These are phyloP conservation scores for Sorghum bicolor DNA, from an alignment of 176 grass and related monocot species.

Conservation along the genomic window DNA sequence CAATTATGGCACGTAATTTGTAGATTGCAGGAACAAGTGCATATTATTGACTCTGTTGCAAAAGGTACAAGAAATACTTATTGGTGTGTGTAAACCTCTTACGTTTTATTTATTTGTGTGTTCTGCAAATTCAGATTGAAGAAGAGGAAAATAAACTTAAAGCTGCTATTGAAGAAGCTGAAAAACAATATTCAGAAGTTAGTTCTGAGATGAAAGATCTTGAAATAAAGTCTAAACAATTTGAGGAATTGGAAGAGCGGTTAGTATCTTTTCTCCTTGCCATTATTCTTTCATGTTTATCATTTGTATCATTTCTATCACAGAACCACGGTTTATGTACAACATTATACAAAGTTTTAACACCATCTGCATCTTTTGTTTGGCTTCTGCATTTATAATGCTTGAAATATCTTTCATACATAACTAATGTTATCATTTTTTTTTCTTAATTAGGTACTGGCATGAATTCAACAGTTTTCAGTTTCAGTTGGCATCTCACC, in stretches of 20 bases:
- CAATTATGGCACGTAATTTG: not conserved
- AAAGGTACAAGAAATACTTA: not conserved
- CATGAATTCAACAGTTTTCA: conserved; percentile 99
- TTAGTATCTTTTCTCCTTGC: conserved; percentile 26
- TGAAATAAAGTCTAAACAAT: conserved; percentile 80
- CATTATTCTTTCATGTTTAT: conserved; percentile 3
- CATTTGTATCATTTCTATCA: not conserved
- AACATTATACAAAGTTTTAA: not conserved
- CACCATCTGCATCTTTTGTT: not conserved
- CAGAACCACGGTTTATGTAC: not conserved
- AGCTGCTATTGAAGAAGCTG: conserved; percentile 52
- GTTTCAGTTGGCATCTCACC: conserved; percentile 93
- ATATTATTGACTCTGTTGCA: not conserved
- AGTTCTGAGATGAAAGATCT: conserved; percentile 70
- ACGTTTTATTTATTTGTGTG: conserved; percentile 11
- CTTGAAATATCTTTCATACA: conserved; percentile 4
- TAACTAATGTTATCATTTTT: conserved; percentile 21
- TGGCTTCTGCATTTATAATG: not conserved
- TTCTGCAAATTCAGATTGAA: conserved; percentile 57
- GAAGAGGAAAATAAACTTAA: conserved; percentile 42
- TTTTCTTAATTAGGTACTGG: conserved; percentile 71
- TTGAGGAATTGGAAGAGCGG: conserved; percentile 90
- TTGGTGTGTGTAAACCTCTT: not conserved
- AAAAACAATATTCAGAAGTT: conserved; percentile 77
- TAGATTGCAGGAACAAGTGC: not conserved